phyloP scores from a whole-genome alignment of 2,329 filamentous ascomycete genomes.

The Pseudogymnoascus sp. region DNA sequence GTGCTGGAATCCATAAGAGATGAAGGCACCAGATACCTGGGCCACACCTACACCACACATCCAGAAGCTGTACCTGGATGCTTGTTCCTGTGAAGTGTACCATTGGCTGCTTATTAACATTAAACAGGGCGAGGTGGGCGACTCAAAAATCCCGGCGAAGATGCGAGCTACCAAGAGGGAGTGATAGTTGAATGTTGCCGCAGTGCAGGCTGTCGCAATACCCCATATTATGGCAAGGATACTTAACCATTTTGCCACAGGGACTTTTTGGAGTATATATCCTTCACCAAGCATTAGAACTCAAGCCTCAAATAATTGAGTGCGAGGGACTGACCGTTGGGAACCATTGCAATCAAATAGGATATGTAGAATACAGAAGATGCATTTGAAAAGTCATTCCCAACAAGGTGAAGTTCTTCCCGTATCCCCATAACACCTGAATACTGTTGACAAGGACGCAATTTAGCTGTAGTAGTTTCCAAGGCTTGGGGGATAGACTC shows the following conservation, averaged over 20 bases:
- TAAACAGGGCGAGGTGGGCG: constrained; percentile 50
- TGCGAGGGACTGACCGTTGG: constrained; percentile 39
- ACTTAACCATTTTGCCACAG: constrained; percentile 53
- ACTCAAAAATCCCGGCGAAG: constrained; percentile 53
- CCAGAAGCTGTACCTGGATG: constrained; percentile 53
- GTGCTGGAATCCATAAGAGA: constrained; percentile 47
- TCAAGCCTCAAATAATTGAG: constrained; percentile 1
- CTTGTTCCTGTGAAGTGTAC: constrained; percentile 49
- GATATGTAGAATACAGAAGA: constrained; percentile 57
- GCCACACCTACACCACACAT: constrained; percentile 51
- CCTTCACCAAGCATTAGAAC: constrained; percentile 27
- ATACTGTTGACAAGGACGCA: constrained; percentile 37
- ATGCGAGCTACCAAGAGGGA: constrained; percentile 47
- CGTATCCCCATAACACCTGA: constrained; percentile 57
- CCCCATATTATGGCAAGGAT: constrained; percentile 53
- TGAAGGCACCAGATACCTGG: constrained; percentile 40
- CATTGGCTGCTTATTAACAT: constrained; percentile 54
- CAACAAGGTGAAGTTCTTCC: constrained; percentile 44
- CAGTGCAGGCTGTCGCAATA: constrained; percentile 44
- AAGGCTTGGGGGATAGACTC: constrained; percentile 20
- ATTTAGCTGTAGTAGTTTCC: background rate
- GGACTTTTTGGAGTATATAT: constrained; percentile 51
- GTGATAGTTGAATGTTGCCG: constrained; percentile 45
- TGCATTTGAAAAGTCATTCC: constrained; percentile 56
- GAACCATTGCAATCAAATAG: constrained; percentile 50